Evolutionary conservation across 495 filamentous ascomycete genomes (phyloP).

Genomic region (Talaromyces ruber): DNA sequence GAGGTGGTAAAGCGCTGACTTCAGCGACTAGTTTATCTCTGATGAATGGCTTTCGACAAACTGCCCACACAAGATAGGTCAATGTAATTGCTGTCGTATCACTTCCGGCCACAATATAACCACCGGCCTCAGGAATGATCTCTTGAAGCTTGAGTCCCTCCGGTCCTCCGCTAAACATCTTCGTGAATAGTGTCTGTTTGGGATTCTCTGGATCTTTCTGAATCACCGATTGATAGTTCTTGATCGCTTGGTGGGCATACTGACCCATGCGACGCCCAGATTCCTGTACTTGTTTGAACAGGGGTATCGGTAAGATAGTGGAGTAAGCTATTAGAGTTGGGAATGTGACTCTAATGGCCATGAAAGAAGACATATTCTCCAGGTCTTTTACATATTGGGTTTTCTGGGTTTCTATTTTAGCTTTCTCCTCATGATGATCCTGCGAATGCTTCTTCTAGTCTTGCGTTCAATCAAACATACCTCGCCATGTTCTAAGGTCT

Average conservation of each 20-base stretch:
- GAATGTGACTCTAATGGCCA: constrained; percentile 25
- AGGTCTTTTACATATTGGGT: constrained; percentile 33
- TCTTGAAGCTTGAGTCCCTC: constrained; percentile 28
- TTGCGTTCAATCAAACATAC: constrained; percentile 12
- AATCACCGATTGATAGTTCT: constrained; percentile 30
- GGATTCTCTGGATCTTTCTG: constrained; percentile 24
- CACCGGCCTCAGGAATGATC: constrained; percentile 29
- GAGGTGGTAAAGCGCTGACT: neutral
- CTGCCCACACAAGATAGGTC: constrained; percentile 26
- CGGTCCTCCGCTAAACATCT: constrained; percentile 28
- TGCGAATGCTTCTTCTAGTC: neutral
- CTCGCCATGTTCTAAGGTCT: constrained; percentile 41
- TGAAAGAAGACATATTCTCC: constrained; percentile 17
- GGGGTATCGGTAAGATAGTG: constrained; percentile 7
- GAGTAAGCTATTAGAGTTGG: constrained; percentile 15
- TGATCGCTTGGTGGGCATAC: constrained; percentile 31
- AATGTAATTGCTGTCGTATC: constrained; percentile 34
- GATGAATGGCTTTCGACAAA: constrained; percentile 15
- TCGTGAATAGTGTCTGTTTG: constrained; percentile 39
- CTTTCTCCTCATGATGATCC: neutral
- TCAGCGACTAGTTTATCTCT: constrained; percentile 11
- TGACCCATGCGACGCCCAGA: constrained; percentile 11
- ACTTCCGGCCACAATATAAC: constrained; percentile 41
- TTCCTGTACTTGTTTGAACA: constrained; percentile 5
- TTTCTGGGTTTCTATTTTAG: constrained; percentile 14